These are phyloP conservation scores for Tillandsia fasciculata DNA, from an alignment of 176 grass and related monocot genomes.

Conservation along the genomic window DNA sequence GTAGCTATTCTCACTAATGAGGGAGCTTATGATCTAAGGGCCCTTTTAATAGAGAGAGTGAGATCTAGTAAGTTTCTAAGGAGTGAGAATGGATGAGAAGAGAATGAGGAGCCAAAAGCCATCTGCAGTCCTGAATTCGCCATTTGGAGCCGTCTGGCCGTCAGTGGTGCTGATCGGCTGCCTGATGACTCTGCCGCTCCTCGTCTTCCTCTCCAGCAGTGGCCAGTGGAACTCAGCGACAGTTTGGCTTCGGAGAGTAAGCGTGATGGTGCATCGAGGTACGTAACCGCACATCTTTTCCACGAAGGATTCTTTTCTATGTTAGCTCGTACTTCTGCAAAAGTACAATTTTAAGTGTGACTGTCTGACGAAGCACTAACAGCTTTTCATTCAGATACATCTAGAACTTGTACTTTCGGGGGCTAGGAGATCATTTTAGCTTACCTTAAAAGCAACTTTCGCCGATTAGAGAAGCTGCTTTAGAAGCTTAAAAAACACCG, in stretches of 20 bases:
- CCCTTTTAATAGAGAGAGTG: neutral
- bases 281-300: neutral
- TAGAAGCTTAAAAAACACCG: too few species aligned
- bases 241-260: constrained; percentile 16
- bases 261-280: constrained; percentile 4
- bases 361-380: too few species aligned
- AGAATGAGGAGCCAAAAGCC: neutral
- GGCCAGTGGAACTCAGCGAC: neutral
- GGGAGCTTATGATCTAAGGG: too few species aligned
- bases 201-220: constrained; percentile 11
- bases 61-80: neutral
- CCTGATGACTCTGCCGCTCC: neutral
- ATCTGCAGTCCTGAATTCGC: neutral
- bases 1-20: too few species aligned
- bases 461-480: too few species aligned
- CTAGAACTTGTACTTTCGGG: too few species aligned
- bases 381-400: too few species aligned
- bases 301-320: neutral
- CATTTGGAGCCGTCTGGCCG: neutral
- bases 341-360: too few species aligned
- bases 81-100: neutral
- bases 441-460: too few species aligned
- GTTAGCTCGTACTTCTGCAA: too few species aligned
- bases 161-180: neutral
- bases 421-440: too few species aligned